phyloP scores from a whole-genome alignment of 1,284 basidiomycete species.

The Leccinum subrobustum region DNA sequence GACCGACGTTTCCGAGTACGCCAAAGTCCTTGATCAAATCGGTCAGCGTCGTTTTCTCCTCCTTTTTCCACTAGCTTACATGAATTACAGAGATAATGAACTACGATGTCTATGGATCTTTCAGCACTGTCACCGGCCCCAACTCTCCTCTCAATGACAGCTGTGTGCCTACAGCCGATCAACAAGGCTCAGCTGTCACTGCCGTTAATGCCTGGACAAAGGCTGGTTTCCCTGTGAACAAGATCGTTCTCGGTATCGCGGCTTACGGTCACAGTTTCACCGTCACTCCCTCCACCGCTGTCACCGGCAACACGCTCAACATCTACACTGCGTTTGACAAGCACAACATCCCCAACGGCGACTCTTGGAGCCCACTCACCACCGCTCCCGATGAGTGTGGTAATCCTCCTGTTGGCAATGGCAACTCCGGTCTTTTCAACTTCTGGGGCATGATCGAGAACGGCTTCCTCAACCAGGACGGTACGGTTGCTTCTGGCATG shows the following conservation, averaged over 20 bases:
- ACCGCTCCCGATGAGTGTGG: slow-evolving; percentile 57
- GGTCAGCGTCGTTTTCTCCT: slow-evolving; percentile 26
- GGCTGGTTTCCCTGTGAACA: slow-evolving; percentile 76
- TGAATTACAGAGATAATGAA: slow-evolving; percentile 65
- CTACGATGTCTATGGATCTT: slow-evolving; percentile 77
- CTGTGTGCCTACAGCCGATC: slow-evolving; percentile 61
- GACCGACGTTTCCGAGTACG: slow-evolving; percentile 67
- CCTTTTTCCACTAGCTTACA: slow-evolving; percentile 20
- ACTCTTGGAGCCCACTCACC: slow-evolving; percentile 50
- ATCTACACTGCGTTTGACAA: slow-evolving; percentile 53
- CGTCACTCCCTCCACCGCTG: slow-evolving; percentile 39
- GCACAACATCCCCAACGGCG: slow-evolving; percentile 46
- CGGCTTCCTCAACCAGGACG: slow-evolving; percentile 54
- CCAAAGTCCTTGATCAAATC: slow-evolving; percentile 75
- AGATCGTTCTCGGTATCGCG: slow-evolving; percentile 82
- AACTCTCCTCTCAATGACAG: slow-evolving; percentile 81
- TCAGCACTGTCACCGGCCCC: slow-evolving; percentile 59
- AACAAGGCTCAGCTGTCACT: slow-evolving; percentile 72
- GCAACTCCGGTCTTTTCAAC: slow-evolving; percentile 44
- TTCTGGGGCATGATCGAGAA: slow-evolving; percentile 59
- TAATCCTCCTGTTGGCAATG: slow-evolving; percentile 35
- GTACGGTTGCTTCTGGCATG: slow-evolving; percentile 49
- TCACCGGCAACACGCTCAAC: slow-evolving; percentile 36
- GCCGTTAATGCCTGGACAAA: slow-evolving; percentile 72
- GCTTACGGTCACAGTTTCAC: slow-evolving; percentile 69